These are phyloP conservation scores for Periglandula ipomoeae DNA, from an alignment of 2,329 filamentous ascomycete genomes.

Conservation along the genomic window DNA sequence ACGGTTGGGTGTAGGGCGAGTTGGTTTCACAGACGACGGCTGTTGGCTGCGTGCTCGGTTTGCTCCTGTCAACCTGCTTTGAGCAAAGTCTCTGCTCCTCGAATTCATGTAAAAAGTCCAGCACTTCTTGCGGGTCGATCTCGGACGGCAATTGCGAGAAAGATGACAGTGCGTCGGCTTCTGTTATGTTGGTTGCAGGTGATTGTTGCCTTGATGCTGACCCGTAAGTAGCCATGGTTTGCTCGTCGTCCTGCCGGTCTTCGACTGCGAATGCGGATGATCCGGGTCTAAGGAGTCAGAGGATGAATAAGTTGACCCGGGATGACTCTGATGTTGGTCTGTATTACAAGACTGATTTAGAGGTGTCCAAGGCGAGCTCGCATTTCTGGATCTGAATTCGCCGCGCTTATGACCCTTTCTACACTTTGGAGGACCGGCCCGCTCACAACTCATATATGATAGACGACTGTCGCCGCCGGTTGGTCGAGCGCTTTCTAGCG, in stretches of 20 bases:
- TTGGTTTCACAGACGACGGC: not conserved
- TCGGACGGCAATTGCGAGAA: not conserved
- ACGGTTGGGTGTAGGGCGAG: not conserved
- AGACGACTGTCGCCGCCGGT: not conserved
- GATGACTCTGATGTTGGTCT: not conserved
- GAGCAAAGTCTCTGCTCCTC: not conserved
- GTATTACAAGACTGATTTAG: not conserved
- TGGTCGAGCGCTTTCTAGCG: not conserved
- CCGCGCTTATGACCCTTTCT: not conserved
- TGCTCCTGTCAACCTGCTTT: not conserved
- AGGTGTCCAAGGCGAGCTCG: not conserved
- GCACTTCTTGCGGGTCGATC: conserved; percentile 8
- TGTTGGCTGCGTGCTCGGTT: not conserved
- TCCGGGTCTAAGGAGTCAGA: not conserved
- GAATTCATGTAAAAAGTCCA: conserved; percentile 5
- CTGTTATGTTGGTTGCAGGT: not conserved
- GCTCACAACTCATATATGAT: not conserved
- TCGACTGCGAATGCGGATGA: not conserved
- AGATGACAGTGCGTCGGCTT: not conserved
- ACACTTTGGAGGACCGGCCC: not conserved
- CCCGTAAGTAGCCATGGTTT: conserved; percentile 3
- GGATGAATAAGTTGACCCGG: not conserved
- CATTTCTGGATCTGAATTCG: not conserved
- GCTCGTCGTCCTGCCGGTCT: not conserved
- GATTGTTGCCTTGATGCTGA: not conserved